phyloP scores from a whole-genome alignment of 148 eudicot species.

The Nyssa sinensis region DNA sequence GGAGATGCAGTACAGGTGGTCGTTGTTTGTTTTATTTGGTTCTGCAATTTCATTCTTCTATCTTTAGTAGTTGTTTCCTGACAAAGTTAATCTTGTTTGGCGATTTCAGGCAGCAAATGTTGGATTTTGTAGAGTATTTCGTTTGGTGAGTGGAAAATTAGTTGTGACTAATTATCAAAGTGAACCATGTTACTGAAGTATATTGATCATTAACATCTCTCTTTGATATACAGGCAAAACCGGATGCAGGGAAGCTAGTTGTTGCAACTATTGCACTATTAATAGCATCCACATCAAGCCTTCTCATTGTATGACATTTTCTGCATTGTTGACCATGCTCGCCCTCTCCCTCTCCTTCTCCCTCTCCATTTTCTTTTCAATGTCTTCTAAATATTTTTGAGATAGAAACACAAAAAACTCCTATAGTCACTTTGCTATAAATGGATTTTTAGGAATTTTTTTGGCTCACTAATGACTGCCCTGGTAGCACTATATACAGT shows the following conservation, averaged over 20 bases:
- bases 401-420: no score
- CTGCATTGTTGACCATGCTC: background rate
- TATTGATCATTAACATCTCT: background rate
- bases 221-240: constrained; percentile 64
- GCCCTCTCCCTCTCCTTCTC: background rate
- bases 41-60: background rate
- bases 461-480: background rate
- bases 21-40: background rate
- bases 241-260: constrained; percentile 69
- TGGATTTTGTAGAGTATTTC: constrained; percentile 69
- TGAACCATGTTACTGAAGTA: background rate
- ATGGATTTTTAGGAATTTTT: no score
- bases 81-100: no score
- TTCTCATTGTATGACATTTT: constrained; percentile 57
- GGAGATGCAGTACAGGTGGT: constrained; percentile 69
- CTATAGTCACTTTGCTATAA: no score
- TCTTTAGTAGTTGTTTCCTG: background rate
- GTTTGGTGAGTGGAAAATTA: constrained; percentile 54
- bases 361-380: background rate
- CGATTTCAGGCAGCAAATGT: constrained; percentile 85
- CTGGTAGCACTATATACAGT: background rate
- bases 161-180: background rate
- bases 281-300: constrained; percentile 70
- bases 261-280: constrained; percentile 76
- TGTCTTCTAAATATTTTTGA: no score